Conservation (phyloP, 768 basidiomycete genomes). For the Tulasnella sp. region DNA sequence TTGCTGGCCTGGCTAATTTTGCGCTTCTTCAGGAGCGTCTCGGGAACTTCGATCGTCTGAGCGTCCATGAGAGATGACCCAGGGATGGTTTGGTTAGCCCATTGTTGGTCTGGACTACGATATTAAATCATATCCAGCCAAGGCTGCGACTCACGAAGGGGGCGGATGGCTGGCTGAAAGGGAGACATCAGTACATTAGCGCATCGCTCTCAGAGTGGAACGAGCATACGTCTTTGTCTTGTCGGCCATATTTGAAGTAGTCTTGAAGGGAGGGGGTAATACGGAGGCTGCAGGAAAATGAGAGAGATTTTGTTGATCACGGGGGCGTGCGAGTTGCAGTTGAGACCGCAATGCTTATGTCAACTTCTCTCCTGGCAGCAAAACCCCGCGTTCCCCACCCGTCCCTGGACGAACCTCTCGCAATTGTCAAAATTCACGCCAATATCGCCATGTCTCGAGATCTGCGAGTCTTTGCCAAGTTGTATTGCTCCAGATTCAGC, state of each 20-base stretch:
- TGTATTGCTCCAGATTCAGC: too few species aligned
- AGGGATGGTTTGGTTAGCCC: background rate
- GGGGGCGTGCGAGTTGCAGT: background rate
- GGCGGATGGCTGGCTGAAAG: background rate
- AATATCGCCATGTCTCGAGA: too few species aligned
- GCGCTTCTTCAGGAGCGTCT: constrained; percentile 99
- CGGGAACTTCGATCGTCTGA: constrained; percentile 94
- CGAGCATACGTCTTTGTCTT: constrained; percentile 6
- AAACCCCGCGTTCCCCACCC: too few species aligned
- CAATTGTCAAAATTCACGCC: too few species aligned
- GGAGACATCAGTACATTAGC: background rate
- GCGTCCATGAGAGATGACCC: background rate
- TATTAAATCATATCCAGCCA: constrained; percentile 9
- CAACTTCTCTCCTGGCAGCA: background rate
- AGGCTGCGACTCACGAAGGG: constrained; percentile 22
- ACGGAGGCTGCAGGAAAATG: background rate
- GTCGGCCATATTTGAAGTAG: constrained; percentile 13
- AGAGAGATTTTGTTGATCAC: background rate
- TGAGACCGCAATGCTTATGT: background rate
- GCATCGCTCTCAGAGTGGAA: background rate
- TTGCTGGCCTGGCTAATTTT: constrained; percentile 89
- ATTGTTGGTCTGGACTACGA: background rate
- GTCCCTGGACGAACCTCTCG: too few species aligned
- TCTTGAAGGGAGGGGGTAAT: background rate
- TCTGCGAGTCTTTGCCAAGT: too few species aligned